phyloP scores from a whole-genome alignment of 2,329 filamentous ascomycete species.

The Monilinia vaccinii-corymbosi region DNA sequence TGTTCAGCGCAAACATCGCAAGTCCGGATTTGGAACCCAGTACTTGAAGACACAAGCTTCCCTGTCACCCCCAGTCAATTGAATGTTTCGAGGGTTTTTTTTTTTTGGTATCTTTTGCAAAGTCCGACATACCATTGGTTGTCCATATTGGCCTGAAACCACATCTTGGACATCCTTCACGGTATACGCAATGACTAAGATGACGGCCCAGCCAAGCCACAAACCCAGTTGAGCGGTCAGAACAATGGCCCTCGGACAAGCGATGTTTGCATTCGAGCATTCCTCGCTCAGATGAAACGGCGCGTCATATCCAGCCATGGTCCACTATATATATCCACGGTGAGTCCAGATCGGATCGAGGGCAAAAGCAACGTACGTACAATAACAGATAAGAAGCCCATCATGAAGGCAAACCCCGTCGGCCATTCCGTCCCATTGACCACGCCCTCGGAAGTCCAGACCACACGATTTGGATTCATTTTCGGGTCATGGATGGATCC shows the following conservation, averaged over 20 bases:
- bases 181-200: conserved; percentile 58
- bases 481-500: conserved; percentile 13
- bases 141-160: conserved; percentile 52
- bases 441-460: conserved; percentile 30
- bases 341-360: not conserved
- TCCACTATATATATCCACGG: not conserved
- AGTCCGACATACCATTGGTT: conserved; percentile 61
- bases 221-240: conserved; percentile 49
- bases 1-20: conserved; percentile 55
- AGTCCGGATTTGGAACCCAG: conserved; percentile 51
- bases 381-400: conserved; percentile 56
- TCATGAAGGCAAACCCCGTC: conserved; percentile 48
- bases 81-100: not conserved
- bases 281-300: conserved; percentile 58
- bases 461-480: conserved; percentile 3
- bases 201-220: conserved; percentile 55
- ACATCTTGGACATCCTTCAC: conserved; percentile 52
- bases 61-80: conserved; percentile 21
- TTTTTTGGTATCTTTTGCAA: fast-evolving
- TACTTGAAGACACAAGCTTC: conserved; percentile 54
- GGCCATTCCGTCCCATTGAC: conserved; percentile 50
- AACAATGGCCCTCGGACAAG: conserved; percentile 55
- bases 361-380: not conserved
- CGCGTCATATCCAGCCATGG: conserved; percentile 51
- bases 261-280: conserved; percentile 58